A percentile compares a stretch with the other conserved stretches of the same genome.
phyloP scores from a whole-genome alignment of 2,329 filamentous ascomycete species.

The Sporothrix schenckii region DNA sequence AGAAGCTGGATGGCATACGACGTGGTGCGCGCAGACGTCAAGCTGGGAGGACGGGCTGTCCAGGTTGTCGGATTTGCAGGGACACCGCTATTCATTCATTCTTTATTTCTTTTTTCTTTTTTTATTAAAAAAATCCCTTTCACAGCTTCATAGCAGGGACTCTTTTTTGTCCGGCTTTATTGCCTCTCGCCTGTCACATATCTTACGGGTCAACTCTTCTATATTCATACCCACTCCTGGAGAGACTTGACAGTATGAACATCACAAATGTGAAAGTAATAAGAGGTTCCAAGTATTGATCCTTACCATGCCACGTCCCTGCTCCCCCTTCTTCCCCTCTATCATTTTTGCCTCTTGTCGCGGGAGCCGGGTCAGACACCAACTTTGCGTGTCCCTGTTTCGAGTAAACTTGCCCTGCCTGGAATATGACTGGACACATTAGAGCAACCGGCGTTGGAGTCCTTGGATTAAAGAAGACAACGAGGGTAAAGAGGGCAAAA shows the following conservation, averaged over 20 bases:
- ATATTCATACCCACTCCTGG: not conserved
- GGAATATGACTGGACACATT: slow-evolving; percentile 20
- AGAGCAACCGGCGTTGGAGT: not conserved
- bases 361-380: not conserved
- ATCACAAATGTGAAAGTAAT: not conserved
- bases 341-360: not conserved
- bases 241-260: not conserved
- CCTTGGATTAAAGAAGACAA: not conserved
- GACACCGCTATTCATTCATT: not conserved
- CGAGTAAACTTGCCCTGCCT: slow-evolving; percentile 2
- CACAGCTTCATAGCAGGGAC: no score
- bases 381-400: slow-evolving; percentile 1
- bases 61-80: slow-evolving; percentile 16
- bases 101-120: not conserved
- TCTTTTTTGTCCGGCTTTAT: not conserved
- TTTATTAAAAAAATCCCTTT: not conserved
- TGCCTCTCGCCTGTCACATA: not conserved
- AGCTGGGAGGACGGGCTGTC: not conserved
- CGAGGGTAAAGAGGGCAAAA: not conserved
- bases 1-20: not conserved
- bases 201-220: not conserved
- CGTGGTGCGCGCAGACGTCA: not conserved
- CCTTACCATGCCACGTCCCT: no score
- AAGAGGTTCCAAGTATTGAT: not conserved
- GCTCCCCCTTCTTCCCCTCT: not conserved